Conservation (phyloP, 768 basidiomycete genomes). For the Glaciozyma martinii region DNA sequence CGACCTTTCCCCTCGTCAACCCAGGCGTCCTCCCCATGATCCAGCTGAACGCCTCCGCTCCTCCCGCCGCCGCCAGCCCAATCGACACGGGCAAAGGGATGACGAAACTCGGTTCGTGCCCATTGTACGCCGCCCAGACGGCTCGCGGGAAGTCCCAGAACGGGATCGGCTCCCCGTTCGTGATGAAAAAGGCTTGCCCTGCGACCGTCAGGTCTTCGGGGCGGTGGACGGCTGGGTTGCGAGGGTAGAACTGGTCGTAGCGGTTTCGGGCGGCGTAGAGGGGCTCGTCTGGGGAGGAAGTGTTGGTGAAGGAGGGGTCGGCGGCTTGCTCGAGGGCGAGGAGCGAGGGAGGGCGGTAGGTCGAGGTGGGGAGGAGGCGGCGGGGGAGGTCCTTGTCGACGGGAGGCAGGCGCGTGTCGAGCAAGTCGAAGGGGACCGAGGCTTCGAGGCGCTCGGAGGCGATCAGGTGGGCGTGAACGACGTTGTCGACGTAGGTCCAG, state of each 20-base stretch:
- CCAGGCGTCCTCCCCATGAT: constrained; percentile 67
- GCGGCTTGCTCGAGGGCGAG: constrained; percentile 19
- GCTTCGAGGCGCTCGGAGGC: constrained; percentile 71
- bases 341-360: constrained; percentile 17
- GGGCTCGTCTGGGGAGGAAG: constrained; percentile 13
- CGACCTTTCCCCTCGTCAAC: constrained; percentile 77
- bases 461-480: constrained; percentile 85
- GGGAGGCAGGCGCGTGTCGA: constrained; percentile 40
- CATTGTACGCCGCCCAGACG: constrained; percentile 61
- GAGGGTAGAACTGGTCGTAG: constrained; percentile 34
- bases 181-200: constrained; percentile 91
- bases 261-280: constrained; percentile 29
- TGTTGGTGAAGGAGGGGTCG: constrained; percentile 25
- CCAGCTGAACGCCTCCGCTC: constrained; percentile 65
- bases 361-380: constrained; percentile 28
- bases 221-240: not conserved
- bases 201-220: constrained; percentile 54
- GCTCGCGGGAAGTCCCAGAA: constrained; percentile 88
- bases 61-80: constrained; percentile 54
- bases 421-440: constrained; percentile 37
- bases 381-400: constrained; percentile 32
- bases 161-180: constrained; percentile 88
- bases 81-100: constrained; percentile 21
- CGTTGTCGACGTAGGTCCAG: constrained; percentile 93
- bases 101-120: constrained; percentile 36